phyloP scores from a whole-genome alignment of 2,329 filamentous ascomycete genomes.

The Trichoderma citrinoviride region DNA sequence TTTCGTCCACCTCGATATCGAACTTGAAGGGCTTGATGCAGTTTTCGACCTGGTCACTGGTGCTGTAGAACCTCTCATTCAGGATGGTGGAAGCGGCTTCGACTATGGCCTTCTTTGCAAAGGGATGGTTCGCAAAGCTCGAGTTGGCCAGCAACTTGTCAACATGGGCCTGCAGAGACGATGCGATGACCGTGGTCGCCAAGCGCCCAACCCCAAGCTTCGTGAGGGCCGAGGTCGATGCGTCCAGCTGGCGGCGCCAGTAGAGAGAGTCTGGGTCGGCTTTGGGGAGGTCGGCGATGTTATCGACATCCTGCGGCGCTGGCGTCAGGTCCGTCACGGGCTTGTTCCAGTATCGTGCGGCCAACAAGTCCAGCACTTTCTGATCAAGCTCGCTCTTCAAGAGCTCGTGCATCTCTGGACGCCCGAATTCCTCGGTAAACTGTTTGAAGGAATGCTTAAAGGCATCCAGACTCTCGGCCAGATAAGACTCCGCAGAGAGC shows the following conservation, averaged over 20 bases:
- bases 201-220: slow-evolving; percentile 91
- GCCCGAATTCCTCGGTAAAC: slow-evolving; percentile 85
- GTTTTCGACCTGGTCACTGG: slow-evolving; percentile 96
- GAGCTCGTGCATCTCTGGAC: slow-evolving; percentile 82
- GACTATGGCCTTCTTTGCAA: slow-evolving; percentile 86
- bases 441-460: slow-evolving; percentile 99
- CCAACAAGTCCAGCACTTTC: slow-evolving; percentile 87
- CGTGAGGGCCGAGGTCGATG: slow-evolving; percentile 83
- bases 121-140: slow-evolving; percentile 86
- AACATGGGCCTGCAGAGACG: slow-evolving; percentile 80
- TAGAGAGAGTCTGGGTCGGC: slow-evolving; percentile 81
- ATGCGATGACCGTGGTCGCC: slow-evolving; percentile 86
- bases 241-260: slow-evolving; percentile 93
- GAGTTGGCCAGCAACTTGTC: slow-evolving; percentile 75
- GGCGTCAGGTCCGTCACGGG: slow-evolving; percentile 79
- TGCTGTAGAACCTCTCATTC: slow-evolving; percentile 93
- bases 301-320: slow-evolving; percentile 65
- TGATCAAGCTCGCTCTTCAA: slow-evolving; percentile 93
- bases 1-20: slow-evolving; percentile 89
- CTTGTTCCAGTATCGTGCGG: slow-evolving; percentile 96
- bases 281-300: slow-evolving; percentile 74
- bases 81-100: slow-evolving; percentile 87
- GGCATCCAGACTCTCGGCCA: slow-evolving; percentile 89
- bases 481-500: slow-evolving; percentile 90
- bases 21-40: slow-evolving; percentile 99